Conservation (phyloP, 371 early-diverging fungal species). For the Capillidium rhysosporum region DNA sequence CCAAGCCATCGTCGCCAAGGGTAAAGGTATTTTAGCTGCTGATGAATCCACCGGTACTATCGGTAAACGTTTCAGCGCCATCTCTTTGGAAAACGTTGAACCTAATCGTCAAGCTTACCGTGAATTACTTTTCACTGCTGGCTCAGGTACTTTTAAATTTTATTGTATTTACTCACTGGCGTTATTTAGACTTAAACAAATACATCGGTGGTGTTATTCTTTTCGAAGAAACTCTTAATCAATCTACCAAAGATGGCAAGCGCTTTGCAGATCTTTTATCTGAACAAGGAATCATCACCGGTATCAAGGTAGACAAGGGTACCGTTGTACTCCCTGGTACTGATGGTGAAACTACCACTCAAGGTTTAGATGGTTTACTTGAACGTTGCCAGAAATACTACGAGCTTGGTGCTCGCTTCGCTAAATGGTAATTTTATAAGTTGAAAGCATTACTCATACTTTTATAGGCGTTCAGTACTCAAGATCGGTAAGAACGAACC, state of each 20-base stretch:
- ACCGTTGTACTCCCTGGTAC: constrained; percentile 22
- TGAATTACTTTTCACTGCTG: constrained; percentile 37
- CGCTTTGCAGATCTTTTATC: constrained; percentile 21
- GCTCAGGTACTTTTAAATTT: constrained; percentile 4
- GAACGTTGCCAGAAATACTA: constrained; percentile 25
- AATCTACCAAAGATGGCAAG: constrained; percentile 22
- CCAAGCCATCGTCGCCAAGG: constrained; percentile 25
- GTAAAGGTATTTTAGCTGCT: constrained; percentile 39
- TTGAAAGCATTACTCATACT: neutral
- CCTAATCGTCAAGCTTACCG: constrained; percentile 40
- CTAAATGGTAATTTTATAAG: constrained; percentile 26
- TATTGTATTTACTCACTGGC: neutral
- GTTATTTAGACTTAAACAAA: constrained; percentile 16
- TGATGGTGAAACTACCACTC: constrained; percentile 33
- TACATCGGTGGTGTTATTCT: constrained; percentile 45
- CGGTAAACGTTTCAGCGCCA: constrained; percentile 29
- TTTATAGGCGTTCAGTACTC: constrained; percentile 22
- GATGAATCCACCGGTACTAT: constrained; percentile 44
- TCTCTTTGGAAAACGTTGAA: constrained; percentile 31
- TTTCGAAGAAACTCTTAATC: constrained; percentile 39
- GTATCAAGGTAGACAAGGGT: constrained; percentile 49
- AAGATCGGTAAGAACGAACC: constrained; percentile 23
- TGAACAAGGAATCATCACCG: constrained; percentile 26
- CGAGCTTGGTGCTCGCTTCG: constrained; percentile 31
- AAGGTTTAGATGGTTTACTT: constrained; percentile 36